A percentile compares a stretch with the other conserved stretches of the same genome.
phyloP scores from a whole-genome alignment of 2,329 filamentous ascomycete species.

The Chrysoporthe cubensis region DNA sequence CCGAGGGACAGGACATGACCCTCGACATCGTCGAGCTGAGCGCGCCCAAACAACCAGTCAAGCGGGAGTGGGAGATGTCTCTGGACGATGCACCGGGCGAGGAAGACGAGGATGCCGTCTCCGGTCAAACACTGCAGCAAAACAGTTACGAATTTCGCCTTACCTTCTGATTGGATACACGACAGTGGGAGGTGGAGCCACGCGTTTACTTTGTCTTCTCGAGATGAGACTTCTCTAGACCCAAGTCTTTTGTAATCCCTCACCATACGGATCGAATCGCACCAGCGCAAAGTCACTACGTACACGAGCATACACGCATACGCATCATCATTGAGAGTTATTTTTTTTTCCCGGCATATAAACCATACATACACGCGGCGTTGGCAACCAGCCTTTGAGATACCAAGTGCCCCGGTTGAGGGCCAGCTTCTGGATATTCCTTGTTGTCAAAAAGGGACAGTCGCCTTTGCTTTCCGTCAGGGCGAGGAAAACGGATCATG shows the following conservation, averaged over 20 bases:
- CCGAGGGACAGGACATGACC: slow-evolving; percentile 91
- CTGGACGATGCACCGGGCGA: slow-evolving; percentile 48
- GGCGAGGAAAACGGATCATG: neutral
- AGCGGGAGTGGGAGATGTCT: slow-evolving; percentile 66
- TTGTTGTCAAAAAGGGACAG: slow-evolving; percentile 19
- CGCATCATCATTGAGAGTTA: slow-evolving; percentile 21
- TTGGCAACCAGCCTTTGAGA: slow-evolving; percentile 33
- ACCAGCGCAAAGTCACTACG: slow-evolving; percentile 14
- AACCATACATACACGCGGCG: slow-evolving; percentile 26
- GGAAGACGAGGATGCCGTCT: slow-evolving; percentile 41
- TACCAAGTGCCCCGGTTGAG: slow-evolving; percentile 33
- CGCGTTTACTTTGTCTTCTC: slow-evolving; percentile 11
- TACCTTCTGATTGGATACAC: slow-evolving; percentile 44
- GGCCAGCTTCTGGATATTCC: slow-evolving; percentile 21
- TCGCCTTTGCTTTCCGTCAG: slow-evolving; percentile 4
- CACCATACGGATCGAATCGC: slow-evolving; percentile 10
- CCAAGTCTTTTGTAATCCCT: slow-evolving; percentile 20
- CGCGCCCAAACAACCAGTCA: slow-evolving; percentile 43
- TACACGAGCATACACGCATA: slow-evolving; percentile 25
- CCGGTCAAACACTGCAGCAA: slow-evolving; percentile 36
- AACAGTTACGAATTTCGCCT: slow-evolving; percentile 51
- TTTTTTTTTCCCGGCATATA: slow-evolving; percentile 15
- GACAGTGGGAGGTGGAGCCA: neutral
- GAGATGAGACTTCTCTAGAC: slow-evolving; percentile 11
- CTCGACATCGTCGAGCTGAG: slow-evolving; percentile 62